A percentile compares a stretch with the other conserved stretches of the same genome.
Evolutionary conservation across 495 filamentous ascomycete species (phyloP).

Genomic region (Lophium mytilinum): DNA sequence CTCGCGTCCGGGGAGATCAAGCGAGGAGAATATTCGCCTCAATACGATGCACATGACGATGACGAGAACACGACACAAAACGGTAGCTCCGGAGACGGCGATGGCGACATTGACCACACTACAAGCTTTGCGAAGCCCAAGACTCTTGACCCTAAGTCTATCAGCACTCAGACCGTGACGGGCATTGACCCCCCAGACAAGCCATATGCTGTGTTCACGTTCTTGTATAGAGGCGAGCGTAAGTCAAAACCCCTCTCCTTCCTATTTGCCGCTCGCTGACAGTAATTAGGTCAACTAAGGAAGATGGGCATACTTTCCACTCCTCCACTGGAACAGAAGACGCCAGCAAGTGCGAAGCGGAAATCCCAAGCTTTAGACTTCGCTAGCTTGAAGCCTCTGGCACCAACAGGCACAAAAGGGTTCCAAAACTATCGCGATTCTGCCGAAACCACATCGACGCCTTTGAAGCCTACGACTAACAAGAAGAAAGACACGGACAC

Average conservation of each 20-base stretch:
- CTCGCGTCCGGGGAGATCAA: conserved; percentile 95
- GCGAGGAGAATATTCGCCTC: conserved; percentile 92
- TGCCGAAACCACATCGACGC: conserved; percentile 40
- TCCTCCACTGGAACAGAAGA: conserved; percentile 48
- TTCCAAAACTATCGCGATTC: conserved; percentile 83
- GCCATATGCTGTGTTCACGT: conserved; percentile 95
- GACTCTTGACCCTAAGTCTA: conserved; percentile 89
- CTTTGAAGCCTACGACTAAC: conserved; percentile 44
- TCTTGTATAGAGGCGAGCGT: conserved; percentile 96
- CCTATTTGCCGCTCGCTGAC: conserved; percentile 13
- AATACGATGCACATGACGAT: conserved; percentile 94
- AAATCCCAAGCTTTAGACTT: conserved; percentile 75
- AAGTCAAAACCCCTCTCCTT: conserved; percentile 38
- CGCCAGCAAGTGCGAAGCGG: conserved; percentile 54
- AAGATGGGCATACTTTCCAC: conserved; percentile 82
- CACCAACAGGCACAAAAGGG: conserved; percentile 67
- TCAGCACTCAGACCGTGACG: conserved; percentile 96
- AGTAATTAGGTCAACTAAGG: conserved; percentile 65
- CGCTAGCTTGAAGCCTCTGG: conserved; percentile 72
- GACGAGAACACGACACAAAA: conserved; percentile 52
- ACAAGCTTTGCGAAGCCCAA: conserved; percentile 99
- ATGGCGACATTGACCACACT: conserved; percentile 83
- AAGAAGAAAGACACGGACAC: conserved; percentile 54
- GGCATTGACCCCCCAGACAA: conserved; percentile 94
- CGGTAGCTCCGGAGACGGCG: conserved; percentile 36